Evolutionary conservation across 139 green algal genomes (phyloP).

Genomic region (Chlorella sp.): DNA sequence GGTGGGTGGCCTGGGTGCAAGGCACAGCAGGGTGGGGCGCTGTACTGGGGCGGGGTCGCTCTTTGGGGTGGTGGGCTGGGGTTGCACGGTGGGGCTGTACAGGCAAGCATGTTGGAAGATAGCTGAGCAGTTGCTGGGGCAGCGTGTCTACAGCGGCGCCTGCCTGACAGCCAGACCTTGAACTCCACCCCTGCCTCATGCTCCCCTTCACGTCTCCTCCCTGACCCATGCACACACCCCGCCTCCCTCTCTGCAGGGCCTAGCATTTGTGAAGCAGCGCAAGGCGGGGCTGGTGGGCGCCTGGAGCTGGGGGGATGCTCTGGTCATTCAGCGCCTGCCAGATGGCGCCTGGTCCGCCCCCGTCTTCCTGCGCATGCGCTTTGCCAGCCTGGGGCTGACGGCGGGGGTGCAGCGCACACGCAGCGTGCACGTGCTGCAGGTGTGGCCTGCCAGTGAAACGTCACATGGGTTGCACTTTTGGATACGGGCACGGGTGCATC

Average conservation of each 20-base stretch:
- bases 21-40: neutral
- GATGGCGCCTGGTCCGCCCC: conserved; percentile 37
- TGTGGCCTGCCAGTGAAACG: neutral
- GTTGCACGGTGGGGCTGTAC: too few relatives aligned
- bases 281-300: conserved; percentile 31
- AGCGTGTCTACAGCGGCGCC: neutral
- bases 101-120: neutral
- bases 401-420: neutral
- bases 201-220: neutral
- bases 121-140: too few relatives aligned
- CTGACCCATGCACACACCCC: neutral
- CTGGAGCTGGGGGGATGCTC: conserved; percentile 24
- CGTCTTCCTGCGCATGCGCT: conserved; percentile 24
- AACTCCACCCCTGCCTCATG: neutral
- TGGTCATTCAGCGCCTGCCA: conserved; percentile 31
- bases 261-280: conserved; percentile 34
- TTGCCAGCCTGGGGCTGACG: conserved; percentile 28
- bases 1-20: neutral
- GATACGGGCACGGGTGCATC: too few relatives aligned
- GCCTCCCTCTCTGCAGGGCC: neutral
- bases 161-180: neutral
- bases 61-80: neutral
- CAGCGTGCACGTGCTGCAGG: conserved; percentile 25
- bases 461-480: neutral
- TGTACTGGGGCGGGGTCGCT: neutral